phyloP scores from a whole-genome alignment of 2,329 filamentous ascomycete genomes.

The Diaporthe ampelina region DNA sequence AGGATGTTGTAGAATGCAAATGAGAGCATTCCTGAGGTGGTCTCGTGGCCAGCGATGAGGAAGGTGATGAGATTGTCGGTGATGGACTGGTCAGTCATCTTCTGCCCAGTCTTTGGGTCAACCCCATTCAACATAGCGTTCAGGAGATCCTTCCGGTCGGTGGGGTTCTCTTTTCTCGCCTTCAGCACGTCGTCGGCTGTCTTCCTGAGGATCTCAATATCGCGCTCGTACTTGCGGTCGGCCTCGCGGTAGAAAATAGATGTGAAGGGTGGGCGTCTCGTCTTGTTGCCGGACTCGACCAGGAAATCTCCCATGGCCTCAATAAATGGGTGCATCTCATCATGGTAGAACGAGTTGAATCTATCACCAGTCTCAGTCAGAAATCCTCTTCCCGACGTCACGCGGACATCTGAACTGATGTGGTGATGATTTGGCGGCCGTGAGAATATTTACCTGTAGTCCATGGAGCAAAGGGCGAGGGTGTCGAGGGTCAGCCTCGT shows the following conservation, averaged over 20 bases:
- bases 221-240: slow-evolving; percentile 64
- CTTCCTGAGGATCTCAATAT: slow-evolving; percentile 69
- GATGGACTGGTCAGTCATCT: slow-evolving; percentile 74
- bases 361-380: neutral
- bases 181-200: slow-evolving; percentile 73
- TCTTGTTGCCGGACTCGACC: slow-evolving; percentile 65
- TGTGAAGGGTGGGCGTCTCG: slow-evolving; percentile 61
- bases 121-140: slow-evolving; percentile 77
- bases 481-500: slow-evolving; percentile 82
- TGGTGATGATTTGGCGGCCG: too few relatives aligned
- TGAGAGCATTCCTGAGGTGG: slow-evolving; percentile 75
- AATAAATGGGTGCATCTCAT: slow-evolving; percentile 79
- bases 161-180: slow-evolving; percentile 67
- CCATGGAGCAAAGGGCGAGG: slow-evolving; percentile 79
- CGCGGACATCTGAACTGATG: neutral
- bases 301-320: slow-evolving; percentile 76
- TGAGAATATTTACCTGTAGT: slow-evolving; percentile 60
- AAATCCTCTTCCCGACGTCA: too few relatives aligned
- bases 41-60: slow-evolving; percentile 79
- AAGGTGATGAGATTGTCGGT: slow-evolving; percentile 81
- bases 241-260: slow-evolving; percentile 64
- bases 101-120: slow-evolving; percentile 76
- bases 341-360: slow-evolving; percentile 81
- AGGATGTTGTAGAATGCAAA: slow-evolving; percentile 77
- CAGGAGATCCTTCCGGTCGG: slow-evolving; percentile 75